Conservation (phyloP, 2,329 filamentous ascomycete genomes). For the Tolypocladium nubicola region DNA sequence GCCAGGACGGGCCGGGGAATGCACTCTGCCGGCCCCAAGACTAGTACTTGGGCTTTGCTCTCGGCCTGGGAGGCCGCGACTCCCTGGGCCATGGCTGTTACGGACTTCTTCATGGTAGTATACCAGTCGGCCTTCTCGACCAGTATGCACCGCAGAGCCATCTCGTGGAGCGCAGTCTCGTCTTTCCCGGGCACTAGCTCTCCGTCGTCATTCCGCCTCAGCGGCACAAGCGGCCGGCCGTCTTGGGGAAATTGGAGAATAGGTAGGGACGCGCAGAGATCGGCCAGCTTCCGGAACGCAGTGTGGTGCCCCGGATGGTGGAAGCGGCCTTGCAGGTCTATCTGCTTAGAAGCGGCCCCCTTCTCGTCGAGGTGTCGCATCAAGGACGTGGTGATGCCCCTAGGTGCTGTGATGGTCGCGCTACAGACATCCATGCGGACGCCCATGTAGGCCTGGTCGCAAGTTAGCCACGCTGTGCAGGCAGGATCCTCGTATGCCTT, state of each 20-base stretch:
- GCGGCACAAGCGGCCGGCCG: neutral
- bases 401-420: neutral
- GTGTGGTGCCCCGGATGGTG: neutral
- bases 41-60: neutral
- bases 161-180: neutral
- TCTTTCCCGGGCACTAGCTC: neutral
- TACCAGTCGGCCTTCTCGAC: neutral
- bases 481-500: neutral
- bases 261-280: neutral
- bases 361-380: neutral
- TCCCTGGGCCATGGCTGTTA: neutral
- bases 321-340: neutral
- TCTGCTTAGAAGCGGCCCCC: neutral
- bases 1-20: neutral
- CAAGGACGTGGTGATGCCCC: neutral
- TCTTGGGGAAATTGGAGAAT: neutral
- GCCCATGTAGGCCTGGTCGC: neutral
- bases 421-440: neutral
- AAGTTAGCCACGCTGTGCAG: neutral
- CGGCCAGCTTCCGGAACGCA: neutral
- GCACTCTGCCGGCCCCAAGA: neutral
- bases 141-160: constrained; percentile 1
- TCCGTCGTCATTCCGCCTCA: neutral
- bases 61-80: neutral
- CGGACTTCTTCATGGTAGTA: neutral